Conservation (phyloP, 2,329 filamentous ascomycete species). For the Neonectria neomacrospora region DNA sequence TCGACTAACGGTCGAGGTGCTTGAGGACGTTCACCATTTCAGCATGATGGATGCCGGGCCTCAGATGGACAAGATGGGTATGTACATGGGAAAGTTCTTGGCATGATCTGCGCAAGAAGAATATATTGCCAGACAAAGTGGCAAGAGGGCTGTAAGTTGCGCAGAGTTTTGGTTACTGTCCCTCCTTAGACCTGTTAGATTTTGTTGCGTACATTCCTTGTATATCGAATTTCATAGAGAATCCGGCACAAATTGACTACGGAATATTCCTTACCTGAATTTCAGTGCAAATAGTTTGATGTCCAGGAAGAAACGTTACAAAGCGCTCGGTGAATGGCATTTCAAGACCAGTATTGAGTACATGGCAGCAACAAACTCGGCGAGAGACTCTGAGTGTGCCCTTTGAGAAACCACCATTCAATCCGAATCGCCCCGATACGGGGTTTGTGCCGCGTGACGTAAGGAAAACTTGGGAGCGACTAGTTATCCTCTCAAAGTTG, state of each 20-base stretch:
- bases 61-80: conserved; percentile 35
- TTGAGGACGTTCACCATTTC: conserved; percentile 34
- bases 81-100: conserved; percentile 13
- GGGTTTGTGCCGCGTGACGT: neutral
- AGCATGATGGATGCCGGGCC: conserved; percentile 38
- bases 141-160: neutral
- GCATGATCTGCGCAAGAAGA: conserved; percentile 1
- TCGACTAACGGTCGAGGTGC: conserved; percentile 26
- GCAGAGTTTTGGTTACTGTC: neutral
- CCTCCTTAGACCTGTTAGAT: neutral
- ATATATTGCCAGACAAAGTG: neutral
- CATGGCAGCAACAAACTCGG: neutral
- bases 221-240: conserved; percentile 2
- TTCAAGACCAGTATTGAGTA: neutral
- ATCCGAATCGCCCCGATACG: neutral
- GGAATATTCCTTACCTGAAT: neutral
- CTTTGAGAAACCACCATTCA: neutral
- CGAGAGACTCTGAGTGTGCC: no score
- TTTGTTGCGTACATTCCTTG: conserved; percentile 1
- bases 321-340: neutral
- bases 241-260: neutral
- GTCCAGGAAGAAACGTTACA: neutral
- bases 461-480: neutral
- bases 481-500: neutral
- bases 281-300: neutral